Base-by-base conservation (phyloP, 257 asterid species). In the Rauvolfia tetraphylla region DNA sequence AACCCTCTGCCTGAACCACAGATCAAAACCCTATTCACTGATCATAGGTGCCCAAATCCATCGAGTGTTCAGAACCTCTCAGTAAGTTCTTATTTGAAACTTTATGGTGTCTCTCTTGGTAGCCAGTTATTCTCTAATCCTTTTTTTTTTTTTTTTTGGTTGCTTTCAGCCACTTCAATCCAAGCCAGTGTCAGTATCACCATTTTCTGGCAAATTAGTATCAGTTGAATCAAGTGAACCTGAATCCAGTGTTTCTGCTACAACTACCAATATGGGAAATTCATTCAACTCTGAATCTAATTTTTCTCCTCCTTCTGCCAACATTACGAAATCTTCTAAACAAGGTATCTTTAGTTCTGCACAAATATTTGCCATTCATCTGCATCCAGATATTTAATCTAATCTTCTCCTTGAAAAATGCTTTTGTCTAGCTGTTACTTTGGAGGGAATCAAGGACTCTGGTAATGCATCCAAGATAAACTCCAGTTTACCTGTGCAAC, bases 1-100 rank as follows among this genome's bases (percentile, higher is more conserved):
- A 54, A 86, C 76, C 98, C 97, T 85, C 88, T 81, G 81, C 82
- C 84, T 33, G 90, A 84, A 48, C 97, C 98, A 8, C 86, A 78
- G 69, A 84, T 91, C 4, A 82, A 80, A 65, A 85, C 90, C 34
- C 89, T 93, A 62, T 89, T 89, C 78, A 80, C 79, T 15, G 97
- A 91, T 87, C 98, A 93, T 76, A 85, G 80, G 83, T 93, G 98
- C 74, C 84, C 85, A 0, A 81, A 81, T 57, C 89, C 79, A 68
- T 71, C 80, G 62, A 73, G 41, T 38, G 71, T 65, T 42, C 85
- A 78, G 59, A 63, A 51, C 76, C 78, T 86, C 9, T 10, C 56
- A 78, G 98, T 89, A 82, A 81, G 81, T 58, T 71, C 46, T 72
- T 31, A 68, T 71, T 68, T 68, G 61, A 53, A 25, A 13, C 31